Conservation (phyloP, 2,329 filamentous ascomycete genomes). For the Coleophoma cylindrospora region DNA sequence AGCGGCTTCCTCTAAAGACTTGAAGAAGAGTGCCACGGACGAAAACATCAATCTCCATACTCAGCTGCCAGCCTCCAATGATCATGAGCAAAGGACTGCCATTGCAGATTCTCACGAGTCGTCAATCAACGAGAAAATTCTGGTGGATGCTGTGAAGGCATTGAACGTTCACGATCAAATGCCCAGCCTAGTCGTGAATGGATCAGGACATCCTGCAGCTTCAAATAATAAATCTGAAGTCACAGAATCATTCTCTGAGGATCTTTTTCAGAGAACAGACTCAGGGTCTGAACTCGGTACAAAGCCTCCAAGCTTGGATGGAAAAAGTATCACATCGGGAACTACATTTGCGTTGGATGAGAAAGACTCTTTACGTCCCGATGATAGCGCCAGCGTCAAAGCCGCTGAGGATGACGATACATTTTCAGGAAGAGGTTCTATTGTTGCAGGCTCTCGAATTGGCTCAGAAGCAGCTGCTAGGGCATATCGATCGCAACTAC, state of each 20-base stretch:
- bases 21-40: constrained; percentile 7
- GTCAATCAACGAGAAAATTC: constrained; percentile 14
- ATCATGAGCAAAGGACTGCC: constrained; percentile 28
- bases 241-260: constrained; percentile 22
- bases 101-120: constrained; percentile 7
- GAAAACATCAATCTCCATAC: constrained; percentile 15
- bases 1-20: constrained; percentile 23
- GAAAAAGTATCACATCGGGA: constrained; percentile 89
- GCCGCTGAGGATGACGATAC: constrained; percentile 85
- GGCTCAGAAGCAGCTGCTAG: constrained; percentile 72
- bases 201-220: constrained; percentile 18
- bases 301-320: constrained; percentile 86
- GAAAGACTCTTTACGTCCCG: constrained; percentile 89
- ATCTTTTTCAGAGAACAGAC: constrained; percentile 42
- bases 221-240: constrained; percentile 16
- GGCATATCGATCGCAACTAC: constrained; percentile 50
- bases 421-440: constrained; percentile 71
- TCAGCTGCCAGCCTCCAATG: not conserved
- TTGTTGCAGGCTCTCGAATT: constrained; percentile 70
- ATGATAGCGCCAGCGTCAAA: constrained; percentile 93
- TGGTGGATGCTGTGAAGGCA: constrained; percentile 26
- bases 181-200: constrained; percentile 29
- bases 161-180: constrained; percentile 21
- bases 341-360: constrained; percentile 96
- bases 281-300: constrained; percentile 62